Evolutionary conservation across 495 filamentous ascomycete species (phyloP).

Genomic region (Aspergillus asperescens): DNA sequence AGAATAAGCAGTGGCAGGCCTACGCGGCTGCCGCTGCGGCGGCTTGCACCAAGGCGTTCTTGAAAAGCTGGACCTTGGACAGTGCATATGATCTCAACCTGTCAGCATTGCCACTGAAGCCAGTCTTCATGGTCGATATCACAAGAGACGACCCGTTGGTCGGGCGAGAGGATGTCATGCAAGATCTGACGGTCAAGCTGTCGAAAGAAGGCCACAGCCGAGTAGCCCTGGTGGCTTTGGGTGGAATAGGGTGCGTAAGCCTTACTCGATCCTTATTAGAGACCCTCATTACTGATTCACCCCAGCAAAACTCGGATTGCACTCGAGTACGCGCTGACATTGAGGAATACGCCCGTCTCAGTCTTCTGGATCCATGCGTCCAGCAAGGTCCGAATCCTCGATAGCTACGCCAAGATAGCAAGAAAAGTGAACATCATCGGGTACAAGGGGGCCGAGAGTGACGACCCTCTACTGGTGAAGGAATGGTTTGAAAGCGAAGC

Average conservation of each 20-base stretch:
- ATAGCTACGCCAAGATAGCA: background rate
- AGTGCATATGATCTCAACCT: background rate
- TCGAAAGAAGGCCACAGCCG: background rate
- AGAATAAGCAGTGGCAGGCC: slow-evolving; percentile 37
- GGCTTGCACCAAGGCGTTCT: slow-evolving; percentile 22
- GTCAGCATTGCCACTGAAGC: background rate
- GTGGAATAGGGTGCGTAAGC: background rate
- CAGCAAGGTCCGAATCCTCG: background rate
- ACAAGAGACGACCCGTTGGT: background rate
- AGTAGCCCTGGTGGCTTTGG: background rate
- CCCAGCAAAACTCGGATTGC: background rate
- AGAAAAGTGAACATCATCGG: background rate
- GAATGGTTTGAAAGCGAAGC: background rate
- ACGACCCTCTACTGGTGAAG: background rate
- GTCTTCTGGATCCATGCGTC: background rate
- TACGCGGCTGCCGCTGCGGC: slow-evolving; percentile 34
- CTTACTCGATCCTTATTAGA: background rate
- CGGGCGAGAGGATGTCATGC: background rate
- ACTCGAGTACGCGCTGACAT: background rate
- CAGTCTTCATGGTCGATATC: background rate
- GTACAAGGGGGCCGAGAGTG: background rate
- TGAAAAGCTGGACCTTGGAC: background rate
- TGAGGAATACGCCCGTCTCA: background rate
- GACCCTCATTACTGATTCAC: no score
- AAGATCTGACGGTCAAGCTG: background rate